These are phyloP conservation scores for Hirschfeldia incana DNA, from an alignment of 345 rosid species.

Conservation along the genomic window DNA sequence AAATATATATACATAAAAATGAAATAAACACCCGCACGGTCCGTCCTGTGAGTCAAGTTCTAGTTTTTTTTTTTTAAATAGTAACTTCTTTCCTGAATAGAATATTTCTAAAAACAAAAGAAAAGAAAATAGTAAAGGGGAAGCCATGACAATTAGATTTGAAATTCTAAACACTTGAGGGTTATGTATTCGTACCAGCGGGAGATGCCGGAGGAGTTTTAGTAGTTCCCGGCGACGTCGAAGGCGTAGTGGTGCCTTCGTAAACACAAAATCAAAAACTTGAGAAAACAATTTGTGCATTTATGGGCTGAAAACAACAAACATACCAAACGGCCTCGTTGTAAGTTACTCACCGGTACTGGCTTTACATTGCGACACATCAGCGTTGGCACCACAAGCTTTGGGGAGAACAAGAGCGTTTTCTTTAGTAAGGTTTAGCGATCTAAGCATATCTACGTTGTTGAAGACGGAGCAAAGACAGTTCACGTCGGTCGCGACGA, in stretches of 20 bases:
- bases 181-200: constrained; percentile 8
- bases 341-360: constrained; percentile 20
- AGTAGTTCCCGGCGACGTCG: constrained; percentile 26
- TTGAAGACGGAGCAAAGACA: constrained; percentile 57
- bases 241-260: constrained; percentile 32
- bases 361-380: constrained; percentile 48
- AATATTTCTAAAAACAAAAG: neutral
- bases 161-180: neutral
- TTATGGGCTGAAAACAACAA: neutral
- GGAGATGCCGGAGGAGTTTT: constrained; percentile 33
- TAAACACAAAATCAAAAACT: neutral
- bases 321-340: neutral
- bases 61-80: too few relatives aligned
- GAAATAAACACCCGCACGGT: too few relatives aligned
- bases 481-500: constrained; percentile 27
- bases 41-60: too few relatives aligned
- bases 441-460: constrained; percentile 41
- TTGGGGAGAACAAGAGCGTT: constrained; percentile 53
- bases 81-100: neutral
- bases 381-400: constrained; percentile 52
- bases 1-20: too few relatives aligned
- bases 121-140: neutral
- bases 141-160: neutral
- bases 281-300: neutral
- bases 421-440: constrained; percentile 45